A percentile compares a stretch with the other conserved stretches of the same genome.
Conservation (phyloP, 768 basidiomycete species). For the Rhodocollybia butyracea region DNA sequence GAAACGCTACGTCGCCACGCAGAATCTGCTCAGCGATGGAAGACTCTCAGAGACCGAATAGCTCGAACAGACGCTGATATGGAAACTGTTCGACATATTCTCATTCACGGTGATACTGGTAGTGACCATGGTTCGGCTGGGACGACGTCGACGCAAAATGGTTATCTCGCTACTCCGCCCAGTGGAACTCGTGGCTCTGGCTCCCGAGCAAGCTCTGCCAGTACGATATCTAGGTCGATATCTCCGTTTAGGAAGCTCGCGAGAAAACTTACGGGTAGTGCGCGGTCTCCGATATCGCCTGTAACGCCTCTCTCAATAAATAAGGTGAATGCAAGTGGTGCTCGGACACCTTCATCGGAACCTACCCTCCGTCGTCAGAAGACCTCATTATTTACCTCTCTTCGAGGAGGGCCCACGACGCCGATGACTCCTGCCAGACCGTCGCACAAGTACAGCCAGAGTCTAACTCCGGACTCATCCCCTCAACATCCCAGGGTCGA, state of each 20-base stretch:
- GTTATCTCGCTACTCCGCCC: constrained; percentile 65
- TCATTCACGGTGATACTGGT: constrained; percentile 49
- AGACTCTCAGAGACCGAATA: constrained; percentile 75
- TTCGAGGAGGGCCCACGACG: constrained; percentile 43
- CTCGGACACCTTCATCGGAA: constrained; percentile 51
- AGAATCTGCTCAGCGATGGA: constrained; percentile 87
- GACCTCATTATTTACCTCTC: constrained; percentile 55
- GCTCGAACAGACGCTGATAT: constrained; percentile 78
- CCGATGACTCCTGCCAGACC: constrained; percentile 56
- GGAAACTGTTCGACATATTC: constrained; percentile 62
- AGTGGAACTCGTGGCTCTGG: constrained; percentile 41
- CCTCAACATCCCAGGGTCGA: constrained; percentile 42
- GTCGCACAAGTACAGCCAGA: constrained; percentile 67
- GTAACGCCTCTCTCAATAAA: constrained; percentile 47
- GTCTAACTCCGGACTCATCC: constrained; percentile 68
- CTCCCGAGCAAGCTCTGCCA: constrained; percentile 46
- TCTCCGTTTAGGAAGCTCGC: constrained; percentile 82
- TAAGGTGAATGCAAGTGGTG: constrained; percentile 28
- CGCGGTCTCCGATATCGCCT: constrained; percentile 31
- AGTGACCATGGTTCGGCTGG: constrained; percentile 78
- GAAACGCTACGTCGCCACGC: constrained; percentile 89
- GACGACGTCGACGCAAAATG: constrained; percentile 46
- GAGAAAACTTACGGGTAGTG: constrained; percentile 56
- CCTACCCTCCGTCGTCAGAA: constrained; percentile 55
- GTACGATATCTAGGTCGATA: constrained; percentile 69